phyloP scores from a whole-genome alignment of 306 rosid genomes.

The Malus fusca region DNA sequence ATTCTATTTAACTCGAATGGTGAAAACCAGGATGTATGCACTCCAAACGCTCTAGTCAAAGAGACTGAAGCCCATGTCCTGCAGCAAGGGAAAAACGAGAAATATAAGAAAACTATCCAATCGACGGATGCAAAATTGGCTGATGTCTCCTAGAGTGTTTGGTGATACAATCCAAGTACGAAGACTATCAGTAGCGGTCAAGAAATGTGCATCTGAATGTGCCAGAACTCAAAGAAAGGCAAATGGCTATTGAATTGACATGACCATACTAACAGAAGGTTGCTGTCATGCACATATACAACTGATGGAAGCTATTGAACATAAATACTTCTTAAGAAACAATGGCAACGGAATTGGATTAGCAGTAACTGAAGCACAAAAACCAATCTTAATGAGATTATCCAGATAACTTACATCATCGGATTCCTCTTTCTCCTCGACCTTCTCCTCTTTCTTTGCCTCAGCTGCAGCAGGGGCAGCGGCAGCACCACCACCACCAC shows the following conservation, averaged over 20 bases:
- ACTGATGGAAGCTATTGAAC: not conserved
- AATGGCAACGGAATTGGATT: not conserved
- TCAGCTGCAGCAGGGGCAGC: slow-evolving; percentile 56
- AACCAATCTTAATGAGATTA: not conserved
- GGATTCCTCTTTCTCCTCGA: slow-evolving; percentile 70
- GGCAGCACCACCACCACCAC: slow-evolving; percentile 23
- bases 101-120: slow-evolving; percentile 1
- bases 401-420: slow-evolving; percentile 51
- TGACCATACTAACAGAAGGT: not conserved
- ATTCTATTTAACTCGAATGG: not conserved
- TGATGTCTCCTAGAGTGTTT: not conserved
- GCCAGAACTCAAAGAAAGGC: not conserved
- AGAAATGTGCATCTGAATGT: not conserved
- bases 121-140: not conserved
- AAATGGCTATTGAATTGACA: not conserved
- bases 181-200: not conserved
- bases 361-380: not conserved
- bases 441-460: slow-evolving; percentile 75
- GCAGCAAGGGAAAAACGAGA: slow-evolving; percentile 25
- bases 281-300: not conserved
- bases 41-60: slow-evolving; percentile 43
- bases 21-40: not conserved
- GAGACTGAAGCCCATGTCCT: slow-evolving; percentile 84
- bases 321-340: not conserved
- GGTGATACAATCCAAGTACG: not conserved